phyloP scores from a whole-genome alignment of 495 filamentous ascomycete genomes.

The Talaromyces wortmannii region DNA sequence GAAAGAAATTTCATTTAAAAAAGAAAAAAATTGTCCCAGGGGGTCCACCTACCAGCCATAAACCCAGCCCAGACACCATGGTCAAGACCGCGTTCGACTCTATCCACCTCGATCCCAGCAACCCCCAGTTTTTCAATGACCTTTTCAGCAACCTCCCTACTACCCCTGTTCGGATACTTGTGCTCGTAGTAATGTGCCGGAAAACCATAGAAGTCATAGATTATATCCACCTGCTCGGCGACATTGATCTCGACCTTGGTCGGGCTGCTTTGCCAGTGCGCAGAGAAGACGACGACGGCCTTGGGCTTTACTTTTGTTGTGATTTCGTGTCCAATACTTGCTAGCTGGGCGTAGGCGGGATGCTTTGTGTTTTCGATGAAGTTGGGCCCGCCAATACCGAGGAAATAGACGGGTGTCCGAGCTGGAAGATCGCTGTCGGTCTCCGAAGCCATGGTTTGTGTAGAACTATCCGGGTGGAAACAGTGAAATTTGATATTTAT shows the following conservation, averaged over 20 bases:
- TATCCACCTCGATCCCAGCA: conserved; percentile 57
- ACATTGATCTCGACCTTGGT: conserved; percentile 65
- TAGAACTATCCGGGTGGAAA: neutral
- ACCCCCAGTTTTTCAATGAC: conserved; percentile 53
- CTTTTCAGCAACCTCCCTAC: conserved; percentile 55
- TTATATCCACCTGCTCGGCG: conserved; percentile 60
- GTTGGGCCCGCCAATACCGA: conserved; percentile 74
- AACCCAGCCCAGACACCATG: conserved; percentile 78
- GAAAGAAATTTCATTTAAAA: too few relatives aligned
- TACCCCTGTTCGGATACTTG: conserved; percentile 64
- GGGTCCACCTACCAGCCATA: conserved; percentile 43
- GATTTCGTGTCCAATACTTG: conserved; percentile 68
- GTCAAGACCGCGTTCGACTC: conserved; percentile 64
- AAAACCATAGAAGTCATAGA: conserved; percentile 89
- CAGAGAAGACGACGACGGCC: conserved; percentile 81
- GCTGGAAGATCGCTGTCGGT: conserved; percentile 2
- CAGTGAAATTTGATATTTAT: neutral
- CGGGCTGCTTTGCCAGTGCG: conserved; percentile 68
- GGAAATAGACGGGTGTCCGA: conserved; percentile 66
- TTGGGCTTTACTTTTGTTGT: conserved; percentile 71
- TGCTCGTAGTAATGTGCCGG: conserved; percentile 54
- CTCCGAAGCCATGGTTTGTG: neutral
- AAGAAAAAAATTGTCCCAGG: conserved; percentile 9
- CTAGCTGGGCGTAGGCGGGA: conserved; percentile 65
- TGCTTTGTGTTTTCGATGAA: conserved; percentile 69